A percentile compares a stretch with the other conserved stretches of the same genome.
These are phyloP conservation scores for Magnolia sinica DNA, from an alignment of 164 flowering plant species.

Conservation along the genomic window DNA sequence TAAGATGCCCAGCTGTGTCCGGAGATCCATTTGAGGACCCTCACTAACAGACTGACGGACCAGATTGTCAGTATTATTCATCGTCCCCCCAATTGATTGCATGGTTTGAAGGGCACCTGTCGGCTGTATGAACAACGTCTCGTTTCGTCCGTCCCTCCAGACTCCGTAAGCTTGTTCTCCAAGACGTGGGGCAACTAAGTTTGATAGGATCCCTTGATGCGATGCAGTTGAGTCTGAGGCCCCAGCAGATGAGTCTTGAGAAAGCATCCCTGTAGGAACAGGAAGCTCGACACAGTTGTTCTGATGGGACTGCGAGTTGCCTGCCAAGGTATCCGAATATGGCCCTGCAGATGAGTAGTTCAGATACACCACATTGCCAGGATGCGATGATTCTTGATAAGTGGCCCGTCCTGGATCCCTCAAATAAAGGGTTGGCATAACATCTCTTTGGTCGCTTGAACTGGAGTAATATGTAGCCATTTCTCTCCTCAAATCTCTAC, in stretches of 20 bases:
- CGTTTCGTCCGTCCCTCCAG: slow-evolving; percentile 68
- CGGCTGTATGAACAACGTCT: slow-evolving; percentile 51
- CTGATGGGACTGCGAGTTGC: slow-evolving; percentile 46
- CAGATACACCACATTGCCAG: slow-evolving; percentile 56
- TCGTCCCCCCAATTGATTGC: slow-evolving; percentile 29
- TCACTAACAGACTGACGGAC: slow-evolving; percentile 23
- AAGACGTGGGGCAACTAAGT: slow-evolving; percentile 35
- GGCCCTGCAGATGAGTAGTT: slow-evolving; percentile 51
- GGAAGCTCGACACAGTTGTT: slow-evolving; percentile 38
- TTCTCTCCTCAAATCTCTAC: slow-evolving; percentile 12
- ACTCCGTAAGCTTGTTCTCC: slow-evolving; percentile 37
- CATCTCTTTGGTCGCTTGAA: slow-evolving; percentile 58
- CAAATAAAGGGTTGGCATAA: slow-evolving; percentile 42
- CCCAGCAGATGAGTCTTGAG: slow-evolving; percentile 34
- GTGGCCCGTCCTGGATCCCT: slow-evolving; percentile 49
- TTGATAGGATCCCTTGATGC: slow-evolving; percentile 54
- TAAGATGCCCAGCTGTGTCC: slow-evolving; percentile 32
- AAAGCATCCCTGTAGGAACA: slow-evolving; percentile 10
- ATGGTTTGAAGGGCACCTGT: slow-evolving; percentile 26
- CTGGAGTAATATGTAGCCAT: slow-evolving; percentile 75
- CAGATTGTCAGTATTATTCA: slow-evolving; percentile 22
- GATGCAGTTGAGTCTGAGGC: slow-evolving; percentile 36
- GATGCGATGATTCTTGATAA: slow-evolving; percentile 41
- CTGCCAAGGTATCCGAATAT: slow-evolving; percentile 45
- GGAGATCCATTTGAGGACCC: slow-evolving; percentile 31